Evolutionary conservation across 1,284 basidiomycete genomes (phyloP).

Genomic region (Ceratobasidium sp.): DNA sequence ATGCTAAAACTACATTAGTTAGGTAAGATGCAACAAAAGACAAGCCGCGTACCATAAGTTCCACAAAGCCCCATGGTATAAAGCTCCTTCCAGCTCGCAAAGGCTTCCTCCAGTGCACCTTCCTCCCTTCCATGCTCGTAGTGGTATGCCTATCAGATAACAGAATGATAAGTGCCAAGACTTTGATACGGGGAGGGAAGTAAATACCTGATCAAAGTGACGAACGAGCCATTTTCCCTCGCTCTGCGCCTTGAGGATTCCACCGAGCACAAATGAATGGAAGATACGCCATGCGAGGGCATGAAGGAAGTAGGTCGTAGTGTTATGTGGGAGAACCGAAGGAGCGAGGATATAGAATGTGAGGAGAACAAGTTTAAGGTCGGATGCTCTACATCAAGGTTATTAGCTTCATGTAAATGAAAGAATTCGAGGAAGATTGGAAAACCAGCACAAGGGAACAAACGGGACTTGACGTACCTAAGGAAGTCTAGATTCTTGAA

Average conservation of each 20-base stretch:
- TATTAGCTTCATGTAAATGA: background rate
- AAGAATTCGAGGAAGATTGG: too few species aligned
- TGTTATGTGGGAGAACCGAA: conserved; percentile 59
- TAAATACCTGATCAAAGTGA: conserved; percentile 82
- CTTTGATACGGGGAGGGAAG: background rate
- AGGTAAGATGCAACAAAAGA: background rate
- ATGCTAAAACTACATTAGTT: conserved; percentile 64
- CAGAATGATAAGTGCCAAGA: conserved; percentile 70
- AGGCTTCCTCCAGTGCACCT: conserved; percentile 88
- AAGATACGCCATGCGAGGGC: conserved; percentile 88
- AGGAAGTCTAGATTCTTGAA: conserved; percentile 87
- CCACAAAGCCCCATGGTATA: conserved; percentile 95
- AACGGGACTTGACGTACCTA: conserved; percentile 64
- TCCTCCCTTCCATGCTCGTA: conserved; percentile 62
- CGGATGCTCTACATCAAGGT: conserved; percentile 65
- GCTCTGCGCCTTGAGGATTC: conserved; percentile 86
- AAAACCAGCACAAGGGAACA: background rate
- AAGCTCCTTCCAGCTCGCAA: conserved; percentile 92
- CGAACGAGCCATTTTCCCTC: conserved; percentile 90
- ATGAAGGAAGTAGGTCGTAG: conserved; percentile 79
- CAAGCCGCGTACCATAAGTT: conserved; percentile 81
- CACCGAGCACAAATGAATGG: conserved; percentile 90
- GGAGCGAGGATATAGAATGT: conserved; percentile 68
- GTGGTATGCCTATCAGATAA: conserved; percentile 33
- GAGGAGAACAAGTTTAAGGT: conserved; percentile 74